Evolutionary conservation across 148 eudicot genomes (phyloP), one percentile per base, ranked within the genome.

Genomic region (Heliamphora exappendiculata): DNA sequence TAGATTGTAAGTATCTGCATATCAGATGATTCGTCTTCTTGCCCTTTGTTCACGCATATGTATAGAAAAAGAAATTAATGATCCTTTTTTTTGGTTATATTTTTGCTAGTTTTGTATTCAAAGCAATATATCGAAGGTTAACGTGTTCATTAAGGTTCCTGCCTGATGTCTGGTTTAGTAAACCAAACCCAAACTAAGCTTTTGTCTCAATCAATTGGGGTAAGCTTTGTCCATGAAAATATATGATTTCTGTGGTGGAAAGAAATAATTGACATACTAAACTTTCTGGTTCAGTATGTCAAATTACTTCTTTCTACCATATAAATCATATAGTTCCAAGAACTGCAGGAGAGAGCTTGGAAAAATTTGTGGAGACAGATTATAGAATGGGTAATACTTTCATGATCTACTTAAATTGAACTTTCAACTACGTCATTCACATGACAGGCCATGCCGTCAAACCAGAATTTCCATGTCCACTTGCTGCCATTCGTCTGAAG

Each of bases 371-470:
- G 13, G 7, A 55, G 1, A 0, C 54, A 3, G 3, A 34, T 19
- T 0, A 37, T 51, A 31, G 19, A 19, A 39, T 24, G 34, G 36
- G 1, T 12, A 41, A 19, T 74, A 29, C 12, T 2, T 16, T 39
- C 16, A 55, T 26, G 70, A 6, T 49, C 37, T 7, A 34, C 44
- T 34, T 42, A n/a, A 26, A 42, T 51, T 11, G 24, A 62, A 3
- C 42, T 36, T 34, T 31, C 28, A 1, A 16, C 50, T 77, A 44
- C 33, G 41, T 33, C 29, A 9, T 33, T 70, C 33, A 19, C 28
- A 20, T 80, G 54, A 67, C 82, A 86, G 86, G 72, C 66, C 81
- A 69, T 82, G 73, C 64, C 64, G 79, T 55, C 83, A 66, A 64
- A 81, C 65, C 64, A 63, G 76, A 72, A 73, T 24, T 57, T 68